Evolutionary conservation across 2,329 filamentous ascomycete species (phyloP).

Genomic region (Colletotrichum gloeosporioides): DNA sequence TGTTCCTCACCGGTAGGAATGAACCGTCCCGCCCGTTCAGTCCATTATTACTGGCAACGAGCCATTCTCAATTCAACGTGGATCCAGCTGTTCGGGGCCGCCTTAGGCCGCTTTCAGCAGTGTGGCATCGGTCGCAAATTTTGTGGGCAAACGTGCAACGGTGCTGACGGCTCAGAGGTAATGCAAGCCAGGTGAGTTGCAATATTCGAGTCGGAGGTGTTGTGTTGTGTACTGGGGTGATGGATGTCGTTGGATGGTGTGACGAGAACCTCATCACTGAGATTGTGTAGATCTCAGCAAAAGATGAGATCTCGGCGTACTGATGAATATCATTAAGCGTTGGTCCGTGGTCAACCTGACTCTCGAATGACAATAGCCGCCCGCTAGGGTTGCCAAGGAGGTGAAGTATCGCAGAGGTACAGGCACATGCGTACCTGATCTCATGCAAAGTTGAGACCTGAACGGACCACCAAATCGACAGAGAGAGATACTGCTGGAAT

Average conservation of each 20-base stretch:
- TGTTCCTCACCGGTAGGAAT: background rate
- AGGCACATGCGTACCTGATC: background rate
- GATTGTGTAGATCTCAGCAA: background rate
- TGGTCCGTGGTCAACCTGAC: background rate
- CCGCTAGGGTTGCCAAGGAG: background rate
- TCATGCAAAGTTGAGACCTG: background rate
- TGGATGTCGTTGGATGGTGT: background rate
- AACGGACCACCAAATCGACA: background rate
- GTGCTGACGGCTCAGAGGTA: background rate
- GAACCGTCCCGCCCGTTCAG: background rate
- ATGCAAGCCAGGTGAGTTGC: background rate
- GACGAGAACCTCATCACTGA: background rate
- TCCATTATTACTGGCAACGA: background rate
- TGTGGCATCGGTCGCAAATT: background rate
- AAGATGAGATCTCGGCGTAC: conserved; percentile 1
- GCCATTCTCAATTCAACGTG: background rate
- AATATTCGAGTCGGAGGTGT: background rate
- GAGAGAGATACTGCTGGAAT: background rate
- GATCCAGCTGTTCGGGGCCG: background rate
- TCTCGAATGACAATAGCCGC: background rate
- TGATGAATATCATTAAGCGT: background rate
- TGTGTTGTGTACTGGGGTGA: background rate
- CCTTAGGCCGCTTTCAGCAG: background rate
- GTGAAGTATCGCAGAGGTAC: background rate
- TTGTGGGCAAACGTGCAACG: background rate